Base-by-base conservation (phyloP, 306 rosid genomes). In the Acmispon strigosus region DNA sequence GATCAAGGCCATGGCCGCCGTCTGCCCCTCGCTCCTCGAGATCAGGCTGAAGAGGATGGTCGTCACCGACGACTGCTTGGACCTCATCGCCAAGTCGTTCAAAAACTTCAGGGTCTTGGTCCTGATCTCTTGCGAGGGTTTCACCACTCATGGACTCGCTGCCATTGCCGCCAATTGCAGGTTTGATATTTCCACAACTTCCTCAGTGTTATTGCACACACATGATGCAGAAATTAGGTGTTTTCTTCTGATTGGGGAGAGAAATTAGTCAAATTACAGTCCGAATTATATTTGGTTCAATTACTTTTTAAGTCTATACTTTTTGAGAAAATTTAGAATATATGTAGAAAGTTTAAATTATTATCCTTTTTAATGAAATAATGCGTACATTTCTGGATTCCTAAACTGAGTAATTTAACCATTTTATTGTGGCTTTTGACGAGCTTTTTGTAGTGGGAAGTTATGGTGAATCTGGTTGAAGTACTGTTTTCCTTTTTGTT, bases 141-240 rank as follows among this genome's bases (percentile, higher is more conserved):
- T 94, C 75, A 89, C 92, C 36, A 89, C 99, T 0, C 88, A 84
- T 50, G 99, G 97, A 13, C 91, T 94, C 0, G 97, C 95, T 10
- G 80, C 96, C 92, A 91, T 94, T 86, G 97, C 99, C 13, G 88
- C 96, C 42, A 84, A 91, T 83, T 94, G 97, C 99, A 91, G 99
- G 99, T 70, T 69, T 48, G 2, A 15, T 5, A 2, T 8, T 22
- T 20, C 37, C 3, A 10, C 6, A 37, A 19, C 2, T 8, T 45
- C 51, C 13, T 12, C 15, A 55, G n/a, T 49, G 5, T 4, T 27
- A 11, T 8, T 11, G 11, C 29, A 18, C 43, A 27, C 8, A 10
- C 10, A 17, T 20, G n/a, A 7, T 4, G 3, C 12, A 1, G 41
- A 10, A 5, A 16, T 42, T 10, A 6, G 37, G n/a, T 10, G 22